These are phyloP conservation scores for Talaromyces borbonicus DNA, from an alignment of 495 filamentous ascomycete species.

Conservation along the genomic window DNA sequence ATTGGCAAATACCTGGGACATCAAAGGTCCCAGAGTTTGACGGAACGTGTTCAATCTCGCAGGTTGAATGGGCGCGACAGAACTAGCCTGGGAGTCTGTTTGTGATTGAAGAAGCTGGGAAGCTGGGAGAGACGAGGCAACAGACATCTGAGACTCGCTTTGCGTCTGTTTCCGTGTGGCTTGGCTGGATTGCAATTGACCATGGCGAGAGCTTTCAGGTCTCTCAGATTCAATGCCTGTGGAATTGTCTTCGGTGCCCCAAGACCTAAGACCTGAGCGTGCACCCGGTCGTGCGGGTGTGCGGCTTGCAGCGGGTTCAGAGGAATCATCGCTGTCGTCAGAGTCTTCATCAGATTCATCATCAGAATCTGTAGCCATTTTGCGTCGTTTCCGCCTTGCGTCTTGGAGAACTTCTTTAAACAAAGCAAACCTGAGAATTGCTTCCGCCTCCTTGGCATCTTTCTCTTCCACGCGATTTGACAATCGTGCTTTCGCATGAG, in stretches of 20 bases:
- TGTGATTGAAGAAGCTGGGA: conserved; percentile 55
- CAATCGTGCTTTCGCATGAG: conserved; percentile 88
- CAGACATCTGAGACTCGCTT: conserved; percentile 49
- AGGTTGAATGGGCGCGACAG: conserved; percentile 43
- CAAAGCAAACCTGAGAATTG: conserved; percentile 86
- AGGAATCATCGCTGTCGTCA: conserved; percentile 27
- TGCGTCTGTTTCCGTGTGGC: conserved; percentile 28
- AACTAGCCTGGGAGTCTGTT: conserved; percentile 34
- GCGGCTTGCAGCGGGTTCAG: conserved; percentile 21
- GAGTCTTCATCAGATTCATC: conserved; percentile 35
- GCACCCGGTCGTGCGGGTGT: conserved; percentile 24
- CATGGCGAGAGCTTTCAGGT: conserved; percentile 41
- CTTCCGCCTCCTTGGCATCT: conserved; percentile 81
- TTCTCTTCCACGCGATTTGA: conserved; percentile 88
- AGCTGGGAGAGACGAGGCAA: conserved; percentile 58
- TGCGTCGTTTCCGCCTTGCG: conserved; percentile 65
- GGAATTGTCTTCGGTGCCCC: conserved; percentile 32
- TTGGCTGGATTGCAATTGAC: conserved; percentile 37
- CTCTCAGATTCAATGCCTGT: conserved; percentile 25
- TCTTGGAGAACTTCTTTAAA: conserved; percentile 96
- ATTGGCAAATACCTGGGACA: conserved; percentile 62
- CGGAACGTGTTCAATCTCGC: conserved; percentile 66
- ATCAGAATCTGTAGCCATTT: conserved; percentile 34
- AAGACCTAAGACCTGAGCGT: conserved; percentile 26
- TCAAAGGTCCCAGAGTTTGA: conserved; percentile 64